Evolutionary conservation across 805 yeast species (phyloP), one percentile per base, ranked within the genome.

Genomic region (Starmerella bacillaris): DNA sequence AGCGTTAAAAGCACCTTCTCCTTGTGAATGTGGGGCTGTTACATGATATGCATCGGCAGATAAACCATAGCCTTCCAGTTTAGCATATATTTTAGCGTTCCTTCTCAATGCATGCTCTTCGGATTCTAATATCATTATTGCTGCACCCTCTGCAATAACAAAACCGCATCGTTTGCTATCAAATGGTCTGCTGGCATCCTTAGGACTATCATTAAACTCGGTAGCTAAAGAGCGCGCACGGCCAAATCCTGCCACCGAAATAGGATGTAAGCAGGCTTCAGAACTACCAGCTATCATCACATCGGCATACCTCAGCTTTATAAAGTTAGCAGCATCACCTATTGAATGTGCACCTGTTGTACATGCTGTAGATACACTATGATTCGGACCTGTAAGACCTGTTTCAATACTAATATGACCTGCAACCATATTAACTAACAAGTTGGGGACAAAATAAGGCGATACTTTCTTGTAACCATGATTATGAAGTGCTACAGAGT

Each of bases 231-330:
- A 74, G 46, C 79, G 72, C 3, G 94, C 89, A 30, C 96, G 61
- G 2, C 94, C 77, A 59, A 89, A 89, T 1, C 95, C 96, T 0
- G 89, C 78, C 4, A 89, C 58, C 0, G 94, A 74, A 24, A 84
- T 49, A 1, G 95, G 96, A 51, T 82, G 92, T 6, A 83, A 61
- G 9, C 82, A 68, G 3, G 86, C 73, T 49, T 89, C 99, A 3
- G 93, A 61, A 1, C 94, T 92, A n/a, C 98, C 98, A 6, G 93
- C 89, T 7, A 89, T 64, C 72, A 84, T 78, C 3, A 76, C 79
- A 45, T 83, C 75, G 8, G 86, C 80, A 57, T 78, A 76, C 3
- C 79, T 92, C 37, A 73, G 72, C 40, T 65, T 59, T 39, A 89
- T 79, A 47, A 84, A 74, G 48, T 84, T 69, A 45, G 64, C 68